Evolutionary conservation across 768 basidiomycete genomes (phyloP).

Genomic region (Mycena indigotica): DNA sequence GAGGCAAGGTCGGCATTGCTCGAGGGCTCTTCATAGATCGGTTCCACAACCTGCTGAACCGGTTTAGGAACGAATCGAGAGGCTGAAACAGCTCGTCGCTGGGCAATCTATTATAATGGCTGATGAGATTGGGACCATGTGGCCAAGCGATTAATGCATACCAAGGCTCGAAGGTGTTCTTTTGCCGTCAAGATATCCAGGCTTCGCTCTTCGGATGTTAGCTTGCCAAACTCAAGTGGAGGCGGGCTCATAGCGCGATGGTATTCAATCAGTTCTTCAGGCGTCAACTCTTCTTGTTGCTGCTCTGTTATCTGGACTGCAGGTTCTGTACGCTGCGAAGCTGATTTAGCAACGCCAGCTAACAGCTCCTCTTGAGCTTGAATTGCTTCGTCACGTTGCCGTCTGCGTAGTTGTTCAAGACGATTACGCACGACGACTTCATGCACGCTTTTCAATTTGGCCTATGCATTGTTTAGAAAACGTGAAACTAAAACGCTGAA

Average conservation of each 20-base stretch:
- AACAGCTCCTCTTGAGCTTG: conserved; percentile 90
- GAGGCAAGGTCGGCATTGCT: conserved; percentile 79
- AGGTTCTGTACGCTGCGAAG: conserved; percentile 45
- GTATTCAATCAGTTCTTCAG: conserved; percentile 79
- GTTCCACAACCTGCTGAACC: conserved; percentile 60
- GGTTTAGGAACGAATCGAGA: conserved; percentile 87
- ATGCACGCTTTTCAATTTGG: conserved; percentile 88
- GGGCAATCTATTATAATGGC: conserved; percentile 66
- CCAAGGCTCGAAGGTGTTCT: conserved; percentile 67
- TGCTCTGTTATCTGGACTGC: conserved; percentile 35
- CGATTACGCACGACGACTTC: conserved; percentile 97
- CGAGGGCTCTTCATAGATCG: conserved; percentile 55
- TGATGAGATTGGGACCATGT: conserved; percentile 2
- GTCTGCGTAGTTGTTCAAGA: conserved; percentile 92
- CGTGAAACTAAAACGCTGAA: conserved; percentile 6
- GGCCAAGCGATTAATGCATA: conserved; percentile 39
- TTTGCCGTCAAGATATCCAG: conserved; percentile 73
- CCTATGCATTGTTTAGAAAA: too few relatives aligned
- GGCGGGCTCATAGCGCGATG: conserved; percentile 84
- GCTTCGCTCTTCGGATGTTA: conserved; percentile 78
- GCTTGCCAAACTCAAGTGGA: conserved; percentile 69
- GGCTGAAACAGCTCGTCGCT: conserved; percentile 78
- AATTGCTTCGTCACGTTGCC: conserved; percentile 93
- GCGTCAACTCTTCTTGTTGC: conserved; percentile 35
- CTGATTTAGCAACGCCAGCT: conserved; percentile 71